These are phyloP conservation scores for Coriaria nepalensis DNA, from an alignment of 306 rosid species.

Conservation along the genomic window DNA sequence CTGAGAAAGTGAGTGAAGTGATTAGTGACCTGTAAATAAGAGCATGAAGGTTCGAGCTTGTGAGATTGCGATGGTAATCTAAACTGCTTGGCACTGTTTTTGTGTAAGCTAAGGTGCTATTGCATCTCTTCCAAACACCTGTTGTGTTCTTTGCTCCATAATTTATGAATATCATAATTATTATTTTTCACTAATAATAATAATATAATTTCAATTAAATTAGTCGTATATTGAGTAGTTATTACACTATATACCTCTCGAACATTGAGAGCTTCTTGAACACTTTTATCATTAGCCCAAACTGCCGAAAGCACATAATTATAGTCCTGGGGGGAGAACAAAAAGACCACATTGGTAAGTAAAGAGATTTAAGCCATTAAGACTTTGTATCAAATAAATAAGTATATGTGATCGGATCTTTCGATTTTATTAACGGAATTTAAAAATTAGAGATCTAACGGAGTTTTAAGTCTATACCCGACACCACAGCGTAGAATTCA, in stretches of 20 bases:
- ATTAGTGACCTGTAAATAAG: constrained; percentile 21
- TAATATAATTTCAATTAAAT: no score
- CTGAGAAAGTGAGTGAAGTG: no score
- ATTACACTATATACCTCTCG: constrained; percentile 13
- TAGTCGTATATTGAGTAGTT: no score
- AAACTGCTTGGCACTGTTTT: constrained; percentile 15
- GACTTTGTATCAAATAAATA: no score
- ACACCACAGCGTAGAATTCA: constrained; percentile 10
- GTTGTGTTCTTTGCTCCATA: constrained; percentile 10
- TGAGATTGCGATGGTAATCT: constrained; percentile 17
- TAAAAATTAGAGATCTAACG: no score
- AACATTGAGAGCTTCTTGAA: constrained; percentile 15
- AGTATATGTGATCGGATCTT: no score
- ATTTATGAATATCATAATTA: no score
- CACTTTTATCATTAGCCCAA: constrained; percentile 18
- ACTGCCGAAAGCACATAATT: constrained; percentile 10
- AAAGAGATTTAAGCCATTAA: not conserved
- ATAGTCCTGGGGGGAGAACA: constrained; percentile 9
- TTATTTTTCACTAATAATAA: no score
- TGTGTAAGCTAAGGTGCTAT: constrained; percentile 18
- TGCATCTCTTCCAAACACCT: constrained; percentile 20
- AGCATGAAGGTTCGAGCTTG: constrained; percentile 12
- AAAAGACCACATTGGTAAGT: no score
- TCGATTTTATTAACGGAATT: no score
- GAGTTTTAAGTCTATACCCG: no score